Evolutionary conservation across 139 green algal species (phyloP).

Genomic region (Trebouxia sp.): DNA sequence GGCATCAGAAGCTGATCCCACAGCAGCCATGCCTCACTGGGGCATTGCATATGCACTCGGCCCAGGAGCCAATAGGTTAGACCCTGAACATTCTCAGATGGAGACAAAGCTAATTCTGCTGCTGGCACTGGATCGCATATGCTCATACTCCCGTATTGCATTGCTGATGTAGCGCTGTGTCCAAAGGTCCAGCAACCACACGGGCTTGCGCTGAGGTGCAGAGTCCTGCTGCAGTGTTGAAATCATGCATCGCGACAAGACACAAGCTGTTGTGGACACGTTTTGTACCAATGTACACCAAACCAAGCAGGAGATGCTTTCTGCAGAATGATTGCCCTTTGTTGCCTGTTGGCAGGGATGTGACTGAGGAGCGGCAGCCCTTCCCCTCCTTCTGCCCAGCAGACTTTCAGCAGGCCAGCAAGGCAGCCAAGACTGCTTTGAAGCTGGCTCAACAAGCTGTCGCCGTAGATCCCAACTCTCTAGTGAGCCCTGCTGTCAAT

Average conservation of each 20-base stretch:
- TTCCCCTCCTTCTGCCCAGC: conserved; percentile 32
- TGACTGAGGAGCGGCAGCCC: neutral
- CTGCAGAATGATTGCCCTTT: too few species aligned
- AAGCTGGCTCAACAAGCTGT: conserved; percentile 16
- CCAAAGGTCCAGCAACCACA: neutral
- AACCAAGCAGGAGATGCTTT: neutral
- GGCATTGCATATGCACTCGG: conserved; percentile 44
- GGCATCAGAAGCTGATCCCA: conserved; percentile 34
- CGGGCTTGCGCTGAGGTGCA: neutral
- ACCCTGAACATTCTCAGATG: too few species aligned
- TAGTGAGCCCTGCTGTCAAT: neutral
- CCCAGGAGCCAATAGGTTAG: conserved; percentile 38
- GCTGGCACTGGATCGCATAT: neutral
- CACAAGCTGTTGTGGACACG: neutral
- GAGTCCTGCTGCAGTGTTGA: neutral
- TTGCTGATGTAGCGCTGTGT: neutral
- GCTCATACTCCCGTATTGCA: neutral
- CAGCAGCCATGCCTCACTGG: conserved; percentile 41
- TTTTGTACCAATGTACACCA: neutral
- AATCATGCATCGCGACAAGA: neutral
- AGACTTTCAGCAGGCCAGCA: neutral
- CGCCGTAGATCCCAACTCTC: neutral
- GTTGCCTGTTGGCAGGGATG: too few species aligned
- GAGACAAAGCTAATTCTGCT: too few species aligned
- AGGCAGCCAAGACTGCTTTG: conserved; percentile 17